Percentiles rank a stretch among this genome's conserved stretches.
Conservation (phyloP, 2,329 filamentous ascomycete species). For the Aotearoamyces nothofagi region DNA sequence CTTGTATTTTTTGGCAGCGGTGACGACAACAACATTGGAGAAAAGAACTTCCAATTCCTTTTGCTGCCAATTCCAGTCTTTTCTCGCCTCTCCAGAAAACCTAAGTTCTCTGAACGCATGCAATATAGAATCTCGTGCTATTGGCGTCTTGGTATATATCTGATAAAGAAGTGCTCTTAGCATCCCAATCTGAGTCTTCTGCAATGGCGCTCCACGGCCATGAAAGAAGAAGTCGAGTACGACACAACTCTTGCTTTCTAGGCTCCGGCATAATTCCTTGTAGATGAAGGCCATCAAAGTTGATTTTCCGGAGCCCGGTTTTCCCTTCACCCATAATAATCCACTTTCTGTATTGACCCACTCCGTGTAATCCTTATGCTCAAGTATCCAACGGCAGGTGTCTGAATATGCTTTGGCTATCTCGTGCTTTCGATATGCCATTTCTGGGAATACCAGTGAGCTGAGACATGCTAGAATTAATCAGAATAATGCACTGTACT, state of each 20-base stretch:
- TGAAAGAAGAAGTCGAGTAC: slow-evolving; percentile 24
- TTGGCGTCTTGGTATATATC: slow-evolving; percentile 17
- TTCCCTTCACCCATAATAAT: slow-evolving; percentile 11
- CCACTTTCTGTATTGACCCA: too few relatives aligned
- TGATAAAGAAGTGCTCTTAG: slow-evolving; percentile 20
- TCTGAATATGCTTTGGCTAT: too few relatives aligned
- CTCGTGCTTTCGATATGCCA: too few relatives aligned
- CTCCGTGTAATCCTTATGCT: too few relatives aligned
- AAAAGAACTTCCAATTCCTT: background rate
- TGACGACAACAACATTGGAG: background rate
- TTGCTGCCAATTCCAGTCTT: background rate
- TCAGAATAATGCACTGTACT: too few relatives aligned
- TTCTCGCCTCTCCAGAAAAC: background rate
- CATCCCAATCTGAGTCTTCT: slow-evolving; percentile 20
- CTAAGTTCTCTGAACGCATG: background rate
- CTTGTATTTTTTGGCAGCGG: background rate
- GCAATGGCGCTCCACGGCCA: slow-evolving; percentile 17
- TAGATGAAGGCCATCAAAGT: slow-evolving; percentile 22
- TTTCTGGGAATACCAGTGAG: too few relatives aligned
- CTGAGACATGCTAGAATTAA: too few relatives aligned
- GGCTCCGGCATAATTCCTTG: too few relatives aligned
- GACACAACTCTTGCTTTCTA: slow-evolving; percentile 6
- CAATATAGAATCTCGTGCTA: too few relatives aligned
- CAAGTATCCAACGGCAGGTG: too few relatives aligned
- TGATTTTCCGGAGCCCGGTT: slow-evolving; percentile 26